A percentile compares a stretch with the other conserved stretches of the same genome.
Conservation (phyloP, 768 basidiomycete species). For the Tylopilus intermedius region DNA sequence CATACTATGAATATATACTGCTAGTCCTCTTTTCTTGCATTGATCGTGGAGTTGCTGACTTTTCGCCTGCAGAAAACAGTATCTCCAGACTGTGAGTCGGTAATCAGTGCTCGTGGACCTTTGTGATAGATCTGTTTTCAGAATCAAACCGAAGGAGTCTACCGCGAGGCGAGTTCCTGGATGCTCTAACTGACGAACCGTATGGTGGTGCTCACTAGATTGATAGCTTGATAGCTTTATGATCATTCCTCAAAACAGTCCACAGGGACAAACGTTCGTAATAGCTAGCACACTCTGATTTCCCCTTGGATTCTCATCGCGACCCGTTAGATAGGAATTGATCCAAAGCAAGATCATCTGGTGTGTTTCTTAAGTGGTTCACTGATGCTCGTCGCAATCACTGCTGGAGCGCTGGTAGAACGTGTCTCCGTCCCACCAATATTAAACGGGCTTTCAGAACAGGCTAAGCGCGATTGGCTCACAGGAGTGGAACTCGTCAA, state of each 20-base stretch:
- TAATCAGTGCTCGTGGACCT: neutral
- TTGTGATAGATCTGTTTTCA: slow-evolving; percentile 23
- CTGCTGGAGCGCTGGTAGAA: slow-evolving; percentile 47
- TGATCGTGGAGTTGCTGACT: neutral
- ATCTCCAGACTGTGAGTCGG: slow-evolving; percentile 28
- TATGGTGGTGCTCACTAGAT: slow-evolving; percentile 1
- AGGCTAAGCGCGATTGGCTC: slow-evolving; percentile 73
- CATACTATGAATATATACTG: slow-evolving; percentile 90
- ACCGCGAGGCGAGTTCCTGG: slow-evolving; percentile 55
- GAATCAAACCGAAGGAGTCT: slow-evolving; percentile 72
- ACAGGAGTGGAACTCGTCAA: slow-evolving; percentile 76
- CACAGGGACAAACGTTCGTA: slow-evolving; percentile 33
- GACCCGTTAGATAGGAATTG: slow-evolving; percentile 43
- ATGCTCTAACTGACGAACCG: neutral
- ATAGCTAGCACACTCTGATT: neutral
- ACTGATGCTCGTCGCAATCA: slow-evolving; percentile 84
- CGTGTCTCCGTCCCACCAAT: slow-evolving; percentile 66
- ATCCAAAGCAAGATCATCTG: slow-evolving; percentile 91
- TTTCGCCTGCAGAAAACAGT: slow-evolving; percentile 24
- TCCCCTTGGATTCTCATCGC: slow-evolving; percentile 6
- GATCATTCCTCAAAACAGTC: slow-evolving; percentile 55
- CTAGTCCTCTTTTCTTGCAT: slow-evolving; percentile 32
- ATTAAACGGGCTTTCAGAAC: slow-evolving; percentile 52
- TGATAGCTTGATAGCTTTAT: slow-evolving; percentile 86
- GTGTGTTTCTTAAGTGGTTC: slow-evolving; percentile 94